phyloP scores from a whole-genome alignment of 345 rosid genomes.

The Hibiscus trionum region DNA sequence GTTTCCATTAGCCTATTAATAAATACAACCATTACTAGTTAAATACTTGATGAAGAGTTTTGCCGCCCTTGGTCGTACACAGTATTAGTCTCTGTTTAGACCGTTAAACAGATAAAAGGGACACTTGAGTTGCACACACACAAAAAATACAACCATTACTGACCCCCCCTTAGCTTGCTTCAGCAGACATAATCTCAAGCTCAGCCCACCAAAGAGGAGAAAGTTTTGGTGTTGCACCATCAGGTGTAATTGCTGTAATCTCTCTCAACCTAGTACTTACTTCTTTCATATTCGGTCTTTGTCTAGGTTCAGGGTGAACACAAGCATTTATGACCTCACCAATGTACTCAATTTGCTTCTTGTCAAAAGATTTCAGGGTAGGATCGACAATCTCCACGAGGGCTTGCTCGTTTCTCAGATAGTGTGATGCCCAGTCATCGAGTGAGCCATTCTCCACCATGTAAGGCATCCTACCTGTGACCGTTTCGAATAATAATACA shows the following conservation, averaged over 20 bases:
- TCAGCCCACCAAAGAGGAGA: conserved; percentile 99
- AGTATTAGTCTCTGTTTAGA: too few species aligned
- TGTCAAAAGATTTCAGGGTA: conserved; percentile 45
- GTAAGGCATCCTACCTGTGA: conserved; percentile 66
- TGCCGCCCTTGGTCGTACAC: too few species aligned
- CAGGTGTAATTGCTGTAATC: conserved; percentile 47
- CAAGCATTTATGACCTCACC: conserved; percentile 55
- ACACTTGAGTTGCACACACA: too few species aligned
- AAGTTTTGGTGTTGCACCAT: conserved; percentile 55
- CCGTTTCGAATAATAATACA: conserved; percentile 60
- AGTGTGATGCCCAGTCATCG: conserved; percentile 52
- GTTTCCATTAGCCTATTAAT: conserved; percentile 6
- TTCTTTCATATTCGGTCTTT: conserved; percentile 55
- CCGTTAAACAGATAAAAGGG: too few species aligned
- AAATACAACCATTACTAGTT: background rate
- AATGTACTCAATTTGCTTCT: conserved; percentile 43
- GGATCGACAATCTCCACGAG: conserved; percentile 62
- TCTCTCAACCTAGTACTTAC: conserved; percentile 45
- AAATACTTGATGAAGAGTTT: too few species aligned
- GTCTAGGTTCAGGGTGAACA: conserved; percentile 45
- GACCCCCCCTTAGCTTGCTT: conserved; percentile 24
- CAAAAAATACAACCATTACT: background rate
- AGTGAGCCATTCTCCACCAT: conserved; percentile 31
- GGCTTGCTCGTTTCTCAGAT: conserved; percentile 28
- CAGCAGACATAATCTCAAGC: conserved; percentile 65